Evolutionary conservation across 2,329 filamentous ascomycete species (phyloP).

Genomic region (Pseudocercospora fijiensis): DNA sequence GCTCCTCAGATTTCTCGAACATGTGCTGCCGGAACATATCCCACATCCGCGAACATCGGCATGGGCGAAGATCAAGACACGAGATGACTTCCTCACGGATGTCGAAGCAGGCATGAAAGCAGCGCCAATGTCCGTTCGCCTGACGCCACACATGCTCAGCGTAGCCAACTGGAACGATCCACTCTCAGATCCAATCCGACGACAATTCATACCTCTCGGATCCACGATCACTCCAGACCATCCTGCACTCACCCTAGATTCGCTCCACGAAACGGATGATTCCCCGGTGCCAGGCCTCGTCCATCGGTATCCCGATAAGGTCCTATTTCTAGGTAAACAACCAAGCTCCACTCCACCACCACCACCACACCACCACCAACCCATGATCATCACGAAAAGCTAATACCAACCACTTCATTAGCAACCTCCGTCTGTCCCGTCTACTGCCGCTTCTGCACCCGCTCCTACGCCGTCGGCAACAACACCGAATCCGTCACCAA

Average conservation of each 20-base stretch:
- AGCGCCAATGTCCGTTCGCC: slow-evolving; percentile 60
- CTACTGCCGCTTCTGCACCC: slow-evolving; percentile 63
- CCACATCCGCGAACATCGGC: slow-evolving; percentile 38
- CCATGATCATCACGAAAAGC: neutral
- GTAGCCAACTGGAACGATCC: slow-evolving; percentile 60
- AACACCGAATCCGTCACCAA: slow-evolving; percentile 53
- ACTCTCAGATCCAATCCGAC: slow-evolving; percentile 58
- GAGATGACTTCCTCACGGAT: slow-evolving; percentile 56
- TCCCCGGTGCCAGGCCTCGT: slow-evolving; percentile 59
- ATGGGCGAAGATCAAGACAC: slow-evolving; percentile 44
- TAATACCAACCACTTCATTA: slow-evolving; percentile 34
- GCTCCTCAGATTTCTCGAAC: slow-evolving; percentile 52
- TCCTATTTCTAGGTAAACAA: slow-evolving; percentile 58
- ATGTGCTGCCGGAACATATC: slow-evolving; percentile 53
- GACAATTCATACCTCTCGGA: slow-evolving; percentile 60
- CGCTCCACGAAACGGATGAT: slow-evolving; percentile 58
- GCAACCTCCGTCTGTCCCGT: slow-evolving; percentile 62
- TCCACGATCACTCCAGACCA: slow-evolving; percentile 57
- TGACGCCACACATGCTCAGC: slow-evolving; percentile 62
- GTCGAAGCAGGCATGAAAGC: slow-evolving; percentile 53
- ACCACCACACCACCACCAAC: neutral
- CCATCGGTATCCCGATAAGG: slow-evolving; percentile 64
- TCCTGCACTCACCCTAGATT: slow-evolving; percentile 56
- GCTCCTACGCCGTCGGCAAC: slow-evolving; percentile 59
- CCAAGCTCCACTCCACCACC: neutral